Evolutionary conservation across 257 asterid genomes (phyloP), one percentile per base, ranked within the genome.

Genomic region (Henckelia pumila): DNA sequence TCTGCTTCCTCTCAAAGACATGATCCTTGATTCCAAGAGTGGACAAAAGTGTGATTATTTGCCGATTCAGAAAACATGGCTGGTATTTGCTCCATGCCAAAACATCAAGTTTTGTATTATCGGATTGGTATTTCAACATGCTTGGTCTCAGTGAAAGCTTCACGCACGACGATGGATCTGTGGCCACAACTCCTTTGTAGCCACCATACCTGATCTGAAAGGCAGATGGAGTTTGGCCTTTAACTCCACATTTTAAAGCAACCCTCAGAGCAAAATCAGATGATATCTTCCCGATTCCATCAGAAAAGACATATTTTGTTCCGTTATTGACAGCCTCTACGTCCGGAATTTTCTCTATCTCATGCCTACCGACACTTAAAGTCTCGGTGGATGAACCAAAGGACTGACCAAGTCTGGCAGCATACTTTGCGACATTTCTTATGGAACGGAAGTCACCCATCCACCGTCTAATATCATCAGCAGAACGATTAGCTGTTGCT

Each of bases 331-430:
- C 52, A 22, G 32, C 50, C 79, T 37, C 59, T 59, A 91, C 64
- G 28, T 92, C 98, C 0, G 74, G 74, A 73, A 86, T 86, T n/a
- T 33, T 35, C 56, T 83, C 80, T 66, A 83, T 55, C 77, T 93
- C 98, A 52, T 75, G 37, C 70, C 30, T 59, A 17, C 19, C 35
- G 56, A 89, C 95, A 60, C 73, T 85, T 4, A 85, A 71, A 1
- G 98, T 88, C 71, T 93, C 98, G 0, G 66, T 87, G 20, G 98
- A 89, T 25, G 98, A 92, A 73, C 97, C 83, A 30, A 92, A 91
- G 8, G 98, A 89, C 68, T 89, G 97, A n/a, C 96, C 98, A n/a
- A 92, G 97, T 76, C 98, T 82, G 0, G 98, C 97, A n/a, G 98
- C 93, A 77, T 89, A 89, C 69, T 92, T 92, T 0, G 97, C 96